Evolutionary conservation across 495 filamentous ascomycete genomes (phyloP), one percentile per base, ranked within the genome.

Genomic region (Penicillium macrosclerotiorum): DNA sequence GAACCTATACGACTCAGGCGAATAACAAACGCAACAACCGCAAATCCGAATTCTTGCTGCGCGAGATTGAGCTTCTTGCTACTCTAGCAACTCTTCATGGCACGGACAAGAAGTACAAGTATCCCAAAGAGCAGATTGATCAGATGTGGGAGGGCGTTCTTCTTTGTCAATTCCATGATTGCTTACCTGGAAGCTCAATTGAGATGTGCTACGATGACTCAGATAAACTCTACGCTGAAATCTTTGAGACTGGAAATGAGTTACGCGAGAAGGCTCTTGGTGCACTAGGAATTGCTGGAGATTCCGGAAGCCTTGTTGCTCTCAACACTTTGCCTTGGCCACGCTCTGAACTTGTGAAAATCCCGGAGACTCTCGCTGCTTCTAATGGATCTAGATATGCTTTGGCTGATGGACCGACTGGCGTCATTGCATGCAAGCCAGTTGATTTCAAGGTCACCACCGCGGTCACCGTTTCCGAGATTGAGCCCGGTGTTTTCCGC

Each of bases 191-290:
- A n/a, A 94, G 86, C 59, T 84, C 82, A 13, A 97, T 98, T 49
- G 90, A 92, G 62, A 96, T 98, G 91, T 92, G 87, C 62, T 96
- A 96, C 61, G 85, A 89, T 57, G 93, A 98, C 53, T 93, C 89
- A 0, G 84, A 95, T 55, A 75, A 89, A 76, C 70, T 95, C 7
- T 98, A 98, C 58, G 82, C 72, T 7, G 68, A 87, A 51, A 76
- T 95, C n/a, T 96, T 96, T 59, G 67, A 82, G 53, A 88, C 78
- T 2, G 92, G 88, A 5, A 61, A 82, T 42, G 77, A 75, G 45
- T 69, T 91, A n/a, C 69, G 95, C 12, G 75, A 82, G 30, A 80
- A 86, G 17, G 82, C 89, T 14, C 70, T 85, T 27, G 57, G 75
- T n/a, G 74, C 79, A 7, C 69, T 96, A 19, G 87, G 86, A 5